A percentile compares a stretch with the other conserved stretches of the same genome.
phyloP scores from a whole-genome alignment of 805 yeast species.

The Candida sithepensis region DNA sequence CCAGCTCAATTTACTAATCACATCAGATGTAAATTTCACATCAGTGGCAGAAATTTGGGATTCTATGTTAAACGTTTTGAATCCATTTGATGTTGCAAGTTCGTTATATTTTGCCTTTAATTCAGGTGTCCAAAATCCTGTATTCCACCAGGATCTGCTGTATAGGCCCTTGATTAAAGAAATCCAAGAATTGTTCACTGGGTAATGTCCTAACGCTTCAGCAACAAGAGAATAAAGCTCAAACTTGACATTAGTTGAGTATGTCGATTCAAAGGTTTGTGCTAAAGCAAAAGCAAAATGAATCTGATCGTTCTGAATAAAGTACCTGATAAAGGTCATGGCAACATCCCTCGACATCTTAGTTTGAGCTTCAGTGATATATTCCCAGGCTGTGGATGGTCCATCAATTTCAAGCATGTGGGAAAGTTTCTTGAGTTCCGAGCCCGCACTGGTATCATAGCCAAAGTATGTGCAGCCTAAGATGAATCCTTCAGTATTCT shows the following conservation, averaged over 20 bases:
- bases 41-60: neutral
- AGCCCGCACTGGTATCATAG: neutral
- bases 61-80: neutral
- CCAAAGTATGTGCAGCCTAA: neutral
- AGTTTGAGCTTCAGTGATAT: neutral
- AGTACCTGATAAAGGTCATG: neutral
- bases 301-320: slow-evolving; percentile 1
- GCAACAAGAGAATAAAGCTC: slow-evolving; percentile 2
- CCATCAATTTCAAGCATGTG: neutral
- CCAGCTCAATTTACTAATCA: slow-evolving; percentile 2
- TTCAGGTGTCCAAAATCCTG: slow-evolving; percentile 3
- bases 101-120: neutral
- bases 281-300: slow-evolving; percentile 2
- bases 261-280: neutral
- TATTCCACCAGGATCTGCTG: neutral
- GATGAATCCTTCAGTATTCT: neutral
- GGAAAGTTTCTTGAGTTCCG: neutral
- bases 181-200: slow-evolving; percentile 1
- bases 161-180: neutral
- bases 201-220: slow-evolving; percentile 1
- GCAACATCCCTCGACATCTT: neutral
- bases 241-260: neutral
- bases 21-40: neutral
- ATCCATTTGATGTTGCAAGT: neutral
- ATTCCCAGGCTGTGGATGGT: neutral